Conservation (phyloP, 352 stramenopile species). For the Globisporangium carolinianum region DNA sequence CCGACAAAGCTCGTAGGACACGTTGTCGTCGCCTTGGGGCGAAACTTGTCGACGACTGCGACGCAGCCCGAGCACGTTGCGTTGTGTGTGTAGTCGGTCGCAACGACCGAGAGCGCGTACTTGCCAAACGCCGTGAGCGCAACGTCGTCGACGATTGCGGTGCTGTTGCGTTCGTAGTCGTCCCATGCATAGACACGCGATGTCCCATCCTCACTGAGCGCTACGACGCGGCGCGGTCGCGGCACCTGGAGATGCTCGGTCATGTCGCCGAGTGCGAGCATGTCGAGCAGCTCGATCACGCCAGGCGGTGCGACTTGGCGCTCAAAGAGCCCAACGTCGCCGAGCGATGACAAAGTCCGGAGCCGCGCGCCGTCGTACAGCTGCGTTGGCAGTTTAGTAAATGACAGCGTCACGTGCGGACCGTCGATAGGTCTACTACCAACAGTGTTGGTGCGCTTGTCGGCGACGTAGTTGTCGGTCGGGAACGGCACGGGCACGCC, state of each 20-base stretch:
- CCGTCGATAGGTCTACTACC: background rate
- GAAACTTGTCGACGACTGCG: constrained; percentile 47
- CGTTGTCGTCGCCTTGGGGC: constrained; percentile 26
- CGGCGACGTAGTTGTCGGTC: constrained; percentile 44
- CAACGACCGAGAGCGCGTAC: constrained; percentile 41
- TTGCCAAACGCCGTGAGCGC: constrained; percentile 42
- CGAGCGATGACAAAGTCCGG: constrained; percentile 10
- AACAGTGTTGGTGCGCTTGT: constrained; percentile 29
- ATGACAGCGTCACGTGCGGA: constrained; percentile 3
- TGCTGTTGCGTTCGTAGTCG: constrained; percentile 30
- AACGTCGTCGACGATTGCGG: constrained; percentile 31
- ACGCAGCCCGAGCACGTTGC: constrained; percentile 47
- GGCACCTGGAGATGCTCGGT: constrained; percentile 3
- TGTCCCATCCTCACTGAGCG: constrained; percentile 3
- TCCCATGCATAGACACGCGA: constrained; percentile 22
- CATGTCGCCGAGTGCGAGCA: constrained; percentile 13
- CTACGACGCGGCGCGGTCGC: constrained; percentile 10
- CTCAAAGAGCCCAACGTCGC: constrained; percentile 12
- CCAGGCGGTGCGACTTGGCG: constrained; percentile 1
- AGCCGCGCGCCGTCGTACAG: constrained; percentile 9
- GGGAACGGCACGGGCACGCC: constrained; percentile 40
- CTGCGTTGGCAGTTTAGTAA: constrained; percentile 2
- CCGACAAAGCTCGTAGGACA: constrained; percentile 23
- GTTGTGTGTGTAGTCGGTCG: constrained; percentile 33
- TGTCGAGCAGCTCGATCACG: constrained; percentile 13